Evolutionary conservation across 2,329 filamentous ascomycete genomes (phyloP), one percentile per base, ranked within the genome.

Genomic region (Arthrinium phaeospermum): DNA sequence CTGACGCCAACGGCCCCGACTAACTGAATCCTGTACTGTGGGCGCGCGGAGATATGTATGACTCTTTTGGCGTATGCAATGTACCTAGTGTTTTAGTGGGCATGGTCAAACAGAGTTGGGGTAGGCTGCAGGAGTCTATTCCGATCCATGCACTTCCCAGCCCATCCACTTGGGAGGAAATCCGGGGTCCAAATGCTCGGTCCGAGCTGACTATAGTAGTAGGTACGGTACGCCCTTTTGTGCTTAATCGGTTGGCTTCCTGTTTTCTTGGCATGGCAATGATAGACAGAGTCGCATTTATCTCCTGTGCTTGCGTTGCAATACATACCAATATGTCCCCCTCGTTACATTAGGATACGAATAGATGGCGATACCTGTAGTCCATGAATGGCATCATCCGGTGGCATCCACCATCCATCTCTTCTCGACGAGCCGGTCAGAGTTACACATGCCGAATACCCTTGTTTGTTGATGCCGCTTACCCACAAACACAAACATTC

Each of bases 1-100:
- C 57, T 64, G 57, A 64, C 57, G 57, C 57, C 57, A 64, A 64
- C 57, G 57, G 57, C 34, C 57, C 34, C 19, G 30, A 34, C 46
- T 49, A 34, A 34, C 16, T n/a, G 53, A 61, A 61, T 37, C 16
- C 16, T 61, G 16, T 61, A 57, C 27, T 34, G 27, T 57, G 51
- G 51, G 51, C 27, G 51, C 27, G 47, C 22, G 19, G 51, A 24
- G 14, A 30, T 34, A 61, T n/a, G 30, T 30, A 57, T 57, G 51
- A 57, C 51, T 57, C 51, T 34, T 34, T 16, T 16, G 49, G 49
- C 49, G 27, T 27, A 53, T 30, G 49, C 49, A 53, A 49, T 49
- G 46, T 49, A n/a, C 37, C 10, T 41, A 41, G 10, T 6, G 19
- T n/a, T 30, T 13, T 30, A 16, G 24, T 16, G 49, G 46, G 6